Percentiles rank a stretch among this genome's conserved stretches.
These are phyloP conservation scores for Syncephalastrum monosporum DNA, from an alignment of 371 early-diverging fungal genomes.

Conservation along the genomic window DNA sequence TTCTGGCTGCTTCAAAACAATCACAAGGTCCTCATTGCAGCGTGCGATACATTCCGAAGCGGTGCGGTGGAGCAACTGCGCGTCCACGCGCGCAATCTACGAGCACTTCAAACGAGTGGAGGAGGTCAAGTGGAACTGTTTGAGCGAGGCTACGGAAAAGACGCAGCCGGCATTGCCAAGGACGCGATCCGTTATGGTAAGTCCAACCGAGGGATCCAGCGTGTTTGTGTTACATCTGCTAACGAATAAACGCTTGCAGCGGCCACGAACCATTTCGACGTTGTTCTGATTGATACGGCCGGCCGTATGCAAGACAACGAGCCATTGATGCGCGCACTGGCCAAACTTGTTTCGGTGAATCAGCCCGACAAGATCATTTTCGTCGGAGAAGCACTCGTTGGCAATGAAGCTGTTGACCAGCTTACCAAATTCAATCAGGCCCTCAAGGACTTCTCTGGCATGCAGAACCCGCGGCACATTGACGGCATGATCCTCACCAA, in stretches of 20 bases:
- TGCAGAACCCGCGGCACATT: constrained; percentile 84
- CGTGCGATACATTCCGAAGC: constrained; percentile 99
- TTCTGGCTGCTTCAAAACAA: constrained; percentile 98
- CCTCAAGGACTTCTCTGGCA: constrained; percentile 83
- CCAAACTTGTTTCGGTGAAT: constrained; percentile 94
- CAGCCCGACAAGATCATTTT: constrained; percentile 98
- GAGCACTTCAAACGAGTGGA: constrained; percentile 70
- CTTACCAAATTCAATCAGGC: constrained; percentile 98
- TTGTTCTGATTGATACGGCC: constrained; percentile 98
- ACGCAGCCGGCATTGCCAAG: constrained; percentile 97
- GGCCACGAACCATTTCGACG: constrained; percentile 81
- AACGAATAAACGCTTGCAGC: constrained; percentile 21
- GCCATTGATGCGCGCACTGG: constrained; percentile 95
- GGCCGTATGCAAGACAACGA: constrained; percentile 99
- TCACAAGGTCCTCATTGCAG: constrained; percentile 93
- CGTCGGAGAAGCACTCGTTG: constrained; percentile 99
- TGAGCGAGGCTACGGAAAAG: constrained; percentile 99
- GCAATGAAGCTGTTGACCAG: constrained; percentile 98
- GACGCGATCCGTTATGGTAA: constrained; percentile 90
- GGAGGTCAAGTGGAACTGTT: constrained; percentile 84
- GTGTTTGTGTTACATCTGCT: too few relatives aligned
- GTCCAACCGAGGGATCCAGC: not conserved
- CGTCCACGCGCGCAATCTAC: constrained; percentile 91
- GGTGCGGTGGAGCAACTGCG: constrained; percentile 99
- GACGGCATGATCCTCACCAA: constrained; percentile 98